Evolutionary conservation across 202 grass and related monocot genomes (phyloP).

Genomic region (Schoenoplectus tabernaemontani): DNA sequence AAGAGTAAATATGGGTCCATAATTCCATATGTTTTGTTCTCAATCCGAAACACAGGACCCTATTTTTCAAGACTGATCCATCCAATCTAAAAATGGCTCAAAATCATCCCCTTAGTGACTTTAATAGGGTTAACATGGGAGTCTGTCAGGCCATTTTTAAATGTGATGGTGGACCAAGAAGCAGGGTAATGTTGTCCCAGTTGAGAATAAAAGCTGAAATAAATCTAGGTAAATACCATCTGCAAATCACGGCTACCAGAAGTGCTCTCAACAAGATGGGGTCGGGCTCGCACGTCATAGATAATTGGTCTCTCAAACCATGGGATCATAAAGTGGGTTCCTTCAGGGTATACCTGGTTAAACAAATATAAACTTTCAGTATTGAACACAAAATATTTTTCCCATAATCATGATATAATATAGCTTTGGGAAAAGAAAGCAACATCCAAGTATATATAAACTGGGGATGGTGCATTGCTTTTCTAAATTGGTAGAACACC

Average conservation of each 20-base stretch:
- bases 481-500: not conserved
- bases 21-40: not conserved
- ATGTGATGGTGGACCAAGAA: not conserved
- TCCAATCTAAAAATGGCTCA: not conserved
- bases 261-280: slow-evolving; percentile 90
- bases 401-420: not conserved
- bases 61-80: not conserved
- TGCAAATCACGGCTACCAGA: slow-evolving; percentile 68
- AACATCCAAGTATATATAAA: not conserved
- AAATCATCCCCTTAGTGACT: not conserved
- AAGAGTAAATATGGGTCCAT: not conserved
- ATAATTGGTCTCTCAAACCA: slow-evolving; percentile 79
- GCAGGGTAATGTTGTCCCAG: not conserved
- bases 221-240: slow-evolving; percentile 41
- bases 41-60: not conserved
- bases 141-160: too few relatives aligned
- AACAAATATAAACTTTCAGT: slow-evolving; percentile 2
- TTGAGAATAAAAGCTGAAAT: not conserved
- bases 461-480: not conserved
- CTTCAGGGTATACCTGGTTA: slow-evolving; percentile 74
- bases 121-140: too few relatives aligned
- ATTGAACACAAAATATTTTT: not conserved
- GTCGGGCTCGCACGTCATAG: slow-evolving; percentile 72
- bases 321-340: slow-evolving; percentile 73
- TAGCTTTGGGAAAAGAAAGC: not conserved